These are phyloP conservation scores for Nicotiana knightiana DNA, from an alignment of 257 asterid genomes.

Conservation along the genomic window DNA sequence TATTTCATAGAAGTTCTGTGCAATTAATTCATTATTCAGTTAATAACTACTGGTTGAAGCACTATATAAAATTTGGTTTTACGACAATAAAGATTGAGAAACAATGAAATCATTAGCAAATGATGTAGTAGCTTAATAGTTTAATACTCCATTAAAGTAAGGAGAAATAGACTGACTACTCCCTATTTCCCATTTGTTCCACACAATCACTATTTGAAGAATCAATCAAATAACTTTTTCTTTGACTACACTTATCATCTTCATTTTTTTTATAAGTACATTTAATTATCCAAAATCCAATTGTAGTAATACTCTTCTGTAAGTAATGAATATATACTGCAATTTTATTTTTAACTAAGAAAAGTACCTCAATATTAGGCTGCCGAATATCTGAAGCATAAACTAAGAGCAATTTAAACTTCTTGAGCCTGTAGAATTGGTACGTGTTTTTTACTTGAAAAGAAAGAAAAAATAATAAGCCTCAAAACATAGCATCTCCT, in stretches of 20 bases:
- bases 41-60: neutral
- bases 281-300: too few relatives aligned
- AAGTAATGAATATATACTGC: neutral
- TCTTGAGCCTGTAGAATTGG: constrained; percentile 27
- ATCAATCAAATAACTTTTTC: too few relatives aligned
- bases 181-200: too few relatives aligned
- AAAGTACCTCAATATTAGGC: constrained; percentile 59
- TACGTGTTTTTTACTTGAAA: neutral
- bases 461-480: neutral
- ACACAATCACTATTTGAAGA: too few relatives aligned
- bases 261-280: too few relatives aligned
- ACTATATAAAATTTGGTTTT: neutral
- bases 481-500: neutral
- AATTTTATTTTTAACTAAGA: constrained; percentile 7
- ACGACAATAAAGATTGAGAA: neutral
- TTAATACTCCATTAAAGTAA: too few relatives aligned
- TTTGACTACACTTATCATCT: too few relatives aligned
- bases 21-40: neutral
- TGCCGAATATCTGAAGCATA: constrained; percentile 64
- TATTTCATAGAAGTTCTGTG: neutral
- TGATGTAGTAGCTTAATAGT: neutral
- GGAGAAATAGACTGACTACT: too few relatives aligned
- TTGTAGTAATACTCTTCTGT: neutral
- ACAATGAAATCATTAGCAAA: neutral
- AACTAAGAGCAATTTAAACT: constrained; percentile 68